A percentile compares a stretch with the other conserved stretches of the same genome.
Evolutionary conservation across 225 moss, liverwort and hornwort genomes (phyloP).

Genomic region (Pleurozium schreberi): DNA sequence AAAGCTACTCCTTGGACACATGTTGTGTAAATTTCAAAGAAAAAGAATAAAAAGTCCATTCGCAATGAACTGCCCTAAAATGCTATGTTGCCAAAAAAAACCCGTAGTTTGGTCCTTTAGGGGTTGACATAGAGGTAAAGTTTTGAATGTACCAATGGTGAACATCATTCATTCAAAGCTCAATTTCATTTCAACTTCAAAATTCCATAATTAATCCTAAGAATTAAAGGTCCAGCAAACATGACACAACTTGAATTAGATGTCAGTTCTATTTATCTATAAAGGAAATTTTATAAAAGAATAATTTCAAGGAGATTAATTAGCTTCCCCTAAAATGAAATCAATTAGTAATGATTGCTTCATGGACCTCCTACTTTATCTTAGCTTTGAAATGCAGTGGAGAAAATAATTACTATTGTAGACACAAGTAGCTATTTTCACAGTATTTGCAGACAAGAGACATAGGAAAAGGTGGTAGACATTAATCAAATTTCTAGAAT

Average conservation of each 20-base stretch:
- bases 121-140: accelerated
- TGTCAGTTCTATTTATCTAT: neutral
- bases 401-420: neutral
- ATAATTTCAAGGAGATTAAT: neutral
- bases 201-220: neutral
- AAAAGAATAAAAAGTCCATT: no score
- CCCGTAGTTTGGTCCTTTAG: no score
- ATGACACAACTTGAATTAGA: neutral
- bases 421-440: neutral
- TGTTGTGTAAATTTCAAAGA: no score
- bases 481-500: neutral
- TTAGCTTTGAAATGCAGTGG: neutral
- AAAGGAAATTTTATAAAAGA: neutral
- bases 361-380: neutral
- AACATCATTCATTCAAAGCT: neutral
- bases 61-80: no score
- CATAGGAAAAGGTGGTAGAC: neutral
- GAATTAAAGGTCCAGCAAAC: neutral
- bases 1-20: no score
- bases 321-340: neutral
- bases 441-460: neutral
- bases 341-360: neutral
- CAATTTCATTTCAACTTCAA: neutral
- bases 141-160: neutral
- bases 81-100: no score